Evolutionary conservation across 2,329 filamentous ascomycete species (phyloP).

Genomic region (Ascochyta fabae): DNA sequence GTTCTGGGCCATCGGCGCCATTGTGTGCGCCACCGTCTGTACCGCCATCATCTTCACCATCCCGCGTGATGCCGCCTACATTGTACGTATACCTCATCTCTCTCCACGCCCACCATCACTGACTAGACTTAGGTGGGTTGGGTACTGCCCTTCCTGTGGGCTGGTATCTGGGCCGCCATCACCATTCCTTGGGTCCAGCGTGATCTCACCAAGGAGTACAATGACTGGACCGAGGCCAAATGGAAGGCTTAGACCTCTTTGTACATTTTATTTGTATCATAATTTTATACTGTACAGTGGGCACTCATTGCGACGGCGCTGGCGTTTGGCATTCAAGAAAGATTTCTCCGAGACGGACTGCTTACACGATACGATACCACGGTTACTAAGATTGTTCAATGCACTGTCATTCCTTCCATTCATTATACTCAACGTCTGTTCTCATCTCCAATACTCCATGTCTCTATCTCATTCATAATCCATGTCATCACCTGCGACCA

Average conservation of each 20-base stretch:
- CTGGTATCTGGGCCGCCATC: slow-evolving; percentile 54
- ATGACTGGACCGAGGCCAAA: slow-evolving; percentile 44
- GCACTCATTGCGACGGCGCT: slow-evolving; percentile 12
- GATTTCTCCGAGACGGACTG: not conserved
- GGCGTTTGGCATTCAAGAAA: not conserved
- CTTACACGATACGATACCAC: slow-evolving; percentile 15
- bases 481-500: not conserved
- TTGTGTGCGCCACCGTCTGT: slow-evolving; percentile 49
- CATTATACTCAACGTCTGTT: not conserved
- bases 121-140: slow-evolving; percentile 51
- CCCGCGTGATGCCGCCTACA: slow-evolving; percentile 55
- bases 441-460: not conserved
- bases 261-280: slow-evolving; percentile 9
- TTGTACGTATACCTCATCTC: slow-evolving; percentile 43
- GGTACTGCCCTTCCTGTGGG: slow-evolving; percentile 59
- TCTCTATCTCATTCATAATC: not conserved
- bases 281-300: slow-evolving; percentile 3
- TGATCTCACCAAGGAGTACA: slow-evolving; percentile 44
- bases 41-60: slow-evolving; percentile 58
- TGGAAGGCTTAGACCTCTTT: slow-evolving; percentile 43
- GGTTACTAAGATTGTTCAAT: slow-evolving; percentile 9
- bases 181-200: slow-evolving; percentile 56
- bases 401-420: not conserved
- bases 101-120: slow-evolving; percentile 1
- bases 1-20: slow-evolving; percentile 59